A percentile compares a stretch with the other conserved stretches of the same genome.
phyloP scores from a whole-genome alignment of 129 eudicot species.

The Saposhnikovia divaricata region DNA sequence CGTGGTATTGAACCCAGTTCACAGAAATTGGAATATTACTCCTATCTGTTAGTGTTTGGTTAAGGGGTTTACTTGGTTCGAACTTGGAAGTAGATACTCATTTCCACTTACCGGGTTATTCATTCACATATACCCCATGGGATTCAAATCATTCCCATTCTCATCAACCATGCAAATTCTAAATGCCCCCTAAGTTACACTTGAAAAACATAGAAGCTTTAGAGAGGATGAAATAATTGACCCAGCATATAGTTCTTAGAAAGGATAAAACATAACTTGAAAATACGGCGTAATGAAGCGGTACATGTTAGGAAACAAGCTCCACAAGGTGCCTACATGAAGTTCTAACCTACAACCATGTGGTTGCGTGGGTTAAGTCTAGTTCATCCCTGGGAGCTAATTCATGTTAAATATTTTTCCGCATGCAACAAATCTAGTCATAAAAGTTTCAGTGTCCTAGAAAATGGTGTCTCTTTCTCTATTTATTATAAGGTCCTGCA shows the following conservation, averaged over 20 bases:
- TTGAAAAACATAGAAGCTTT: neutral
- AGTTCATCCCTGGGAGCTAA: neutral
- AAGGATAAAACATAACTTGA: no score
- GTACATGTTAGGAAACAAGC: neutral
- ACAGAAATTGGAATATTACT: neutral
- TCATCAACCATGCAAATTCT: neutral
- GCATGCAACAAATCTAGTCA: neutral
- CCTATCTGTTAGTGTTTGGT: neutral
- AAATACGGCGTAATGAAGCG: neutral
- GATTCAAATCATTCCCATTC: neutral
- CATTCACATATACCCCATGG: neutral
- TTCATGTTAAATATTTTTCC: neutral
- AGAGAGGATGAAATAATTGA: neutral
- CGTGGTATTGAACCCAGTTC: neutral
- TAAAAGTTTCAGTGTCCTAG: no score
- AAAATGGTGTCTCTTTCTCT: no score
- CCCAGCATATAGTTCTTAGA: no score
- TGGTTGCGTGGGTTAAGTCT: neutral
- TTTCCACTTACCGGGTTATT: neutral
- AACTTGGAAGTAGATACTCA: neutral
- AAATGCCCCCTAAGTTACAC: neutral
- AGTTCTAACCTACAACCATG: neutral
- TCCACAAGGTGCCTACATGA: neutral
- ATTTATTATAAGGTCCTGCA: neutral
- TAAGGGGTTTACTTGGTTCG: neutral